These are phyloP conservation scores for Pseudohalonectria lignicola DNA, from an alignment of 2,329 filamentous ascomycete genomes.

Conservation along the genomic window DNA sequence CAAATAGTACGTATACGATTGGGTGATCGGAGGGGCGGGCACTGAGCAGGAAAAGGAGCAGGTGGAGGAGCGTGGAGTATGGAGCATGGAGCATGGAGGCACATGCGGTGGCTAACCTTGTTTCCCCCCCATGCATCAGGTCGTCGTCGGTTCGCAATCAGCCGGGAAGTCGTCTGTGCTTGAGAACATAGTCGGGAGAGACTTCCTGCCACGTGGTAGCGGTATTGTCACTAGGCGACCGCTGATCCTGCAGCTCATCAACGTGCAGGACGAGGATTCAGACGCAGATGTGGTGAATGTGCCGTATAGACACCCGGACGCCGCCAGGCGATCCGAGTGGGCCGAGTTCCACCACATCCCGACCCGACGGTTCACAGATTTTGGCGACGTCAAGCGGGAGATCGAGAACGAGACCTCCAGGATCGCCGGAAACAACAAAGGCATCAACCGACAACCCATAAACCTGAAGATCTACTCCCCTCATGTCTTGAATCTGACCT, in stretches of 20 bases:
- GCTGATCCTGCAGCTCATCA: slow-evolving; percentile 96
- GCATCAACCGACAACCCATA: slow-evolving; percentile 93
- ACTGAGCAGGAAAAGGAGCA: too few relatives aligned
- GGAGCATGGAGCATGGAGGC: too few relatives aligned
- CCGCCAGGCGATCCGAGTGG: slow-evolving; percentile 61
- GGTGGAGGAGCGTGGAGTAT: background rate
- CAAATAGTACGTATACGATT: slow-evolving; percentile 92
- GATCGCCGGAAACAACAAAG: slow-evolving; percentile 92
- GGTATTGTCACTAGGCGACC: slow-evolving; percentile 93
- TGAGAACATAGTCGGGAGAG: slow-evolving; percentile 95
- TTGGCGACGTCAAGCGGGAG: slow-evolving; percentile 96
- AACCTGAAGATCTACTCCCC: slow-evolving; percentile 98
- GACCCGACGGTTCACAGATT: slow-evolving; percentile 95
- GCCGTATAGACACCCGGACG: slow-evolving; percentile 68
- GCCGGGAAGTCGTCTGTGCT: slow-evolving; percentile 97
- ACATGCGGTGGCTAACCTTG: too few relatives aligned
- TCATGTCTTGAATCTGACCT: slow-evolving; percentile 90
- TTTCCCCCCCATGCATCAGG: slow-evolving; percentile 38
- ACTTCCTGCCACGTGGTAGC: slow-evolving; percentile 91
- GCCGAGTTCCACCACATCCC: slow-evolving; percentile 96
- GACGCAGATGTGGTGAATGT: slow-evolving; percentile 54
- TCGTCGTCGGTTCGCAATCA: slow-evolving; percentile 96
- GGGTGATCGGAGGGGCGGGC: too few relatives aligned
- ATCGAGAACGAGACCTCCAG: slow-evolving; percentile 93
- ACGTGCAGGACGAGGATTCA: slow-evolving; percentile 69